phyloP scores from a whole-genome alignment of 73 alveolate species.

The Tetrahymena thermophila region DNA sequence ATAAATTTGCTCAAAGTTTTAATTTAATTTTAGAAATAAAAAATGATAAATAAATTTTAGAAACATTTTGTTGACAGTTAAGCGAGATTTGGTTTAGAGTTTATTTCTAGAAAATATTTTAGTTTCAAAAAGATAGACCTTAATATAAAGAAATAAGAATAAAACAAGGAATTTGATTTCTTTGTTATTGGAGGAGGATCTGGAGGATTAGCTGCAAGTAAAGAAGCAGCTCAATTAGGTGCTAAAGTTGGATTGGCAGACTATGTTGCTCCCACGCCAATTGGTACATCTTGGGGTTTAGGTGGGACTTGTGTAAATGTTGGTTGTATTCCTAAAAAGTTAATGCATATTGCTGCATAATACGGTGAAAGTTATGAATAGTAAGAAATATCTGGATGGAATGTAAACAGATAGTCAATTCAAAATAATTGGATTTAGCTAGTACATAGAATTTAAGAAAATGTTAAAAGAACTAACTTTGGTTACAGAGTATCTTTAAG shows the following conservation, averaged over 20 bases:
- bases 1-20: too few relatives aligned
- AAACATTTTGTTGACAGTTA: background rate
- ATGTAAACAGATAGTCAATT: background rate
- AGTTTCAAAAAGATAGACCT: background rate
- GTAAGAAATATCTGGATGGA: constrained; percentile 13
- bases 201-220: constrained; percentile 86
- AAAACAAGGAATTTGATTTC: constrained; percentile 62
- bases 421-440: constrained; percentile 1
- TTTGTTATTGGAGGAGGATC: constrained; percentile 94
- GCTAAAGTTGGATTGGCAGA: constrained; percentile 82
- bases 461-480: constrained; percentile 21
- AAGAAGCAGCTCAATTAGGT: constrained; percentile 75
- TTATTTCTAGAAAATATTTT: background rate
- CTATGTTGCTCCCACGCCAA: constrained; percentile 86
- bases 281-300: constrained; percentile 98
- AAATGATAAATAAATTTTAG: background rate
- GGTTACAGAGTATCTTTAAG: constrained; percentile 14
- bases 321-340: constrained; percentile 98
- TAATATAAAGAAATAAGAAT: constrained; percentile 32
- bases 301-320: constrained; percentile 99
- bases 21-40: too few relatives aligned
- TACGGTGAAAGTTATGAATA: constrained; percentile 19
- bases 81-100: background rate
- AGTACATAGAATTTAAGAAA: constrained; percentile 17
- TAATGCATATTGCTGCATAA: constrained; percentile 60